These are phyloP conservation scores for Candida michaelii DNA, from an alignment of 805 yeast species.

Conservation along the genomic window DNA sequence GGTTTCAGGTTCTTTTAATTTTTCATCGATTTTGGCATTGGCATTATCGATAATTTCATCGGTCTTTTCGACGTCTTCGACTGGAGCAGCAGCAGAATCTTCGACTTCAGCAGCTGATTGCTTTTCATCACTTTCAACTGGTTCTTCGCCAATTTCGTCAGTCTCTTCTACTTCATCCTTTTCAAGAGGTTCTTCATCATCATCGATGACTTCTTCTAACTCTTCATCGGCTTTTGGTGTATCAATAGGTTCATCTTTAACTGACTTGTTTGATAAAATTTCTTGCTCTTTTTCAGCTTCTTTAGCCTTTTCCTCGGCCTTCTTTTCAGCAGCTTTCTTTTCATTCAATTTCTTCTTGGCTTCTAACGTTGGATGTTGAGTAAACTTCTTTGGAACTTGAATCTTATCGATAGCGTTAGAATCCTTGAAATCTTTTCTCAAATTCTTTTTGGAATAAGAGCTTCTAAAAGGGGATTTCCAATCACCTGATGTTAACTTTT, in stretches of 20 bases:
- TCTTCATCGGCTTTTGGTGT: constrained; percentile 14
- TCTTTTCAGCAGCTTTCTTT: constrained; percentile 20
- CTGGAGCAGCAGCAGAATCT: constrained; percentile 20
- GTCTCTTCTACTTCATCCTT: constrained; percentile 25
- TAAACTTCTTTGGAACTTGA: constrained; percentile 40
- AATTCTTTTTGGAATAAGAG: constrained; percentile 26
- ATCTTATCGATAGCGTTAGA: constrained; percentile 32
- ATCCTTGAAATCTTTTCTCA: constrained; percentile 34
- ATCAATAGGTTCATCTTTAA: constrained; percentile 10
- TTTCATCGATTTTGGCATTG: constrained; percentile 14
- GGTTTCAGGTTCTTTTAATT: constrained; percentile 12
- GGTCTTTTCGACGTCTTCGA: no score
- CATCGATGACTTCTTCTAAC: constrained; percentile 8
- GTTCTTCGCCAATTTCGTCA: constrained; percentile 8
- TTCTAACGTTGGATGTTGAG: constrained; percentile 37
- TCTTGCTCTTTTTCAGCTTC: constrained; percentile 10
- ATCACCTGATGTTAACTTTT: constrained; percentile 30
- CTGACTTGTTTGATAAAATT: constrained; percentile 14
- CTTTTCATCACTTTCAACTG: no score
- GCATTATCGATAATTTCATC: constrained; percentile 22
- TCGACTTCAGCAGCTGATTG: no score
- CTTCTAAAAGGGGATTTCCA: constrained; percentile 47
- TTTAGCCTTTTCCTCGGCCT: constrained; percentile 18
- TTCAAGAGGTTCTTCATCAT: constrained; percentile 18
- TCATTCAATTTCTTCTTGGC: constrained; percentile 10